Conservation (phyloP, 345 rosid species). For the Kandelia obovata region DNA sequence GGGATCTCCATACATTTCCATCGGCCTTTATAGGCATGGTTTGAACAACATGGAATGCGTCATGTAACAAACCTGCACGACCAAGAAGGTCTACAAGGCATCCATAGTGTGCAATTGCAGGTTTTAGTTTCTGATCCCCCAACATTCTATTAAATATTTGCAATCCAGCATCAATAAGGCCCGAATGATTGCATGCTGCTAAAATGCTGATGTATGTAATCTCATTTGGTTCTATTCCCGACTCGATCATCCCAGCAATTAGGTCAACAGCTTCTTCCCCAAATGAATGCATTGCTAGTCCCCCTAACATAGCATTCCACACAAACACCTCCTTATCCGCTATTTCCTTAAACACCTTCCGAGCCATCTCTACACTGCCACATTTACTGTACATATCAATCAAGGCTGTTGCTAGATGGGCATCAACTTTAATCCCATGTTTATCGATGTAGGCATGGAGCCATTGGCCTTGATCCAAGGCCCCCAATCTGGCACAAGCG, state of each 20-base stretch:
- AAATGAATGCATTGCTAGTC: slow-evolving; percentile 22
- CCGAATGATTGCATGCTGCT: slow-evolving; percentile 26
- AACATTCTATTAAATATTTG: slow-evolving; percentile 16
- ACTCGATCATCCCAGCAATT: slow-evolving; percentile 14
- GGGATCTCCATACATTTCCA: slow-evolving; percentile 17
- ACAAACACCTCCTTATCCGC: slow-evolving; percentile 21
- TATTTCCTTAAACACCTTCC: slow-evolving; percentile 14
- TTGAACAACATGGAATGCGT: slow-evolving; percentile 14
- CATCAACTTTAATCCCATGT: slow-evolving; percentile 13
- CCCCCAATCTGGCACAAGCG: slow-evolving; percentile 25
- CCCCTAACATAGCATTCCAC: slow-evolving; percentile 26
- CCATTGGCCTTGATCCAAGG: slow-evolving; percentile 30
- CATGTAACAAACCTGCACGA: slow-evolving; percentile 15
- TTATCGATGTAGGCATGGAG: slow-evolving; percentile 16
- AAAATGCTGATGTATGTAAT: slow-evolving; percentile 20
- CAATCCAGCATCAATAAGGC: slow-evolving; percentile 23
- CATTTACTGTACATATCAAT: slow-evolving; percentile 30
- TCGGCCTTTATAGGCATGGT: slow-evolving; percentile 17
- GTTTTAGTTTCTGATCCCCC: slow-evolving; percentile 9
- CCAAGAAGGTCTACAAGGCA: slow-evolving; percentile 18
- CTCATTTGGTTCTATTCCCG: slow-evolving; percentile 23
- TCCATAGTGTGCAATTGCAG: slow-evolving; percentile 16
- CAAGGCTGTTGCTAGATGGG: slow-evolving; percentile 21
- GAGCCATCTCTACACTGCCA: slow-evolving; percentile 19
- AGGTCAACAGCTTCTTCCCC: slow-evolving; percentile 26